These are phyloP conservation scores for Eremothecium coryli DNA, from an alignment of 1,139 yeast species.

Conservation along the genomic window DNA sequence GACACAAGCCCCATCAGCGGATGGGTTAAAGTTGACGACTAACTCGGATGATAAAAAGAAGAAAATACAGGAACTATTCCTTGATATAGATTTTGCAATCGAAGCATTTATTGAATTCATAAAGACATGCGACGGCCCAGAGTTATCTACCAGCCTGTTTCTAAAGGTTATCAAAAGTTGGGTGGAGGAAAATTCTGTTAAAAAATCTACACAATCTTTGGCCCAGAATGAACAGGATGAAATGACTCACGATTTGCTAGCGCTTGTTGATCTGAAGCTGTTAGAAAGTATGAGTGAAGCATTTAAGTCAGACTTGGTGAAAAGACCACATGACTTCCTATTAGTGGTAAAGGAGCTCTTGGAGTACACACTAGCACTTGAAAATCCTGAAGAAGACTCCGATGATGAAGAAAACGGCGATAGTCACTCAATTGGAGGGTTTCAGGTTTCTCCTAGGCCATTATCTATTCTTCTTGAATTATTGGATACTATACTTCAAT, in stretches of 20 bases:
- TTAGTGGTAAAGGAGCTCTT: slow-evolving; percentile 46
- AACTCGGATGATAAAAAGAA: slow-evolving; percentile 4
- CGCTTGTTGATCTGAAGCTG: slow-evolving; percentile 53
- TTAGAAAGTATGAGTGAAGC: slow-evolving; percentile 54
- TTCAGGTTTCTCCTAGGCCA: too few relatives aligned
- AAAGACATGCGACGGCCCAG: slow-evolving; percentile 43
- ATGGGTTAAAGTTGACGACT: slow-evolving; percentile 6
- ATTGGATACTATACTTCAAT: slow-evolving; percentile 45
- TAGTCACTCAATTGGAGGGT: slow-evolving; percentile 23
- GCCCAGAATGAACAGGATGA: slow-evolving; percentile 19
- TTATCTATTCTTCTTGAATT: slow-evolving; percentile 38
- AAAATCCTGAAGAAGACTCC: slow-evolving; percentile 22
- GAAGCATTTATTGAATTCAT: slow-evolving; percentile 41
- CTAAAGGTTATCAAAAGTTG: slow-evolving; percentile 49
- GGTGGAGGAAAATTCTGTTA: slow-evolving; percentile 32
- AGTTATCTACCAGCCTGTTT: slow-evolving; percentile 42
- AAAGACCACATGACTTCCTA: slow-evolving; percentile 53
- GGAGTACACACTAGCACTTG: slow-evolving; percentile 20
- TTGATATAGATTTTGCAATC: slow-evolving; percentile 45
- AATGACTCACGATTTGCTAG: slow-evolving; percentile 43
- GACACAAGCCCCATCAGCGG: slow-evolving; percentile 18
- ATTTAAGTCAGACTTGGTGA: slow-evolving; percentile 53
- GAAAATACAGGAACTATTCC: slow-evolving; percentile 31
- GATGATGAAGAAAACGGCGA: slow-evolving; percentile 36
- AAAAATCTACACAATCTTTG: slow-evolving; percentile 26